Base-by-base conservation (phyloP, 306 rosid genomes). In the Calophaca sinica region DNA sequence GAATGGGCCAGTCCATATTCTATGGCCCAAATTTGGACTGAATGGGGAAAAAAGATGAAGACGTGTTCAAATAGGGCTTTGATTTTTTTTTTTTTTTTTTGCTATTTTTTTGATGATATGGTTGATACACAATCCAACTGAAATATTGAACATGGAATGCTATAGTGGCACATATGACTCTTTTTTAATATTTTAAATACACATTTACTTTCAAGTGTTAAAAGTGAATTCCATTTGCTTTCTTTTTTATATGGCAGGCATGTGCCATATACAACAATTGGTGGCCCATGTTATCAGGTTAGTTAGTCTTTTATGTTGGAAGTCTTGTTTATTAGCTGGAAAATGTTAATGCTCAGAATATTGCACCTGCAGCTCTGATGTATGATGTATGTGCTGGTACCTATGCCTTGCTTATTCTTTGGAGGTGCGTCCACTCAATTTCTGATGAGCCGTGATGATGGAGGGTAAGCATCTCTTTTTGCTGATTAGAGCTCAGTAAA, bases 281-380 rank as follows among this genome's bases (percentile, higher is more conserved):
- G 99, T 94, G 96, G 97, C 99, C 98, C 31, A 84, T 94, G 99
- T 72, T 96, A 77, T 83, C 98, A 79, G 99, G 98, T 96, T 76
- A 84, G 79, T 74, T 53, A 53, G 58, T 63, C 36, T 55, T 57
- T 46, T 71, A 12, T 72, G 57, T 62, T 67, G n/a, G 53, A 53
- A 72, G 50, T 72, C 63, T 9, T 70, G 44, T 50, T 64, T 65
- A 13, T 68, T 60, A 61, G 42, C 31, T 72, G 5, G 42, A 64
- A 61, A 71, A 13, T 28, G 11, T 57, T 76, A 39, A 71, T 49
- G 57, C 52, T 73, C 13, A 41, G 28, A 54, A 57, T 44, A 45
- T 68, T 68, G 58, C 35, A 46, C 77, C 75, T 70, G 87, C 94
- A 92, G 99, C 99, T 80, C 93, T 96, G 82, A 92, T 96, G 97